Evolutionary conservation across 768 basidiomycete species (phyloP), one percentile per base, ranked within the genome.

Genomic region (Pilatotrama ljubarskyi): DNA sequence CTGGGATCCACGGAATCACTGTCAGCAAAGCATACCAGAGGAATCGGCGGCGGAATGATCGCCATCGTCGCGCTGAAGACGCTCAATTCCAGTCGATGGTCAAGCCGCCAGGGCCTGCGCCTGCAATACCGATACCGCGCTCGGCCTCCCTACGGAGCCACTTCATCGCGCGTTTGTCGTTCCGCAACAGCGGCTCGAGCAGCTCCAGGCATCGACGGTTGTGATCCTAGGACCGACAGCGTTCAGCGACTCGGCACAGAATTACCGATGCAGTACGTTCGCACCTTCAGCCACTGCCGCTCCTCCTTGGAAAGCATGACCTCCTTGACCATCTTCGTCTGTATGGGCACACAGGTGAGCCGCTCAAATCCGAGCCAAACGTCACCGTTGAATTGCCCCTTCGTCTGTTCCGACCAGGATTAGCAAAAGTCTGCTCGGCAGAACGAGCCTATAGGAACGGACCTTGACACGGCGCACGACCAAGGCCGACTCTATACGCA

Each of bases 261-360:
- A 11, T 18, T 14, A 42, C 17, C 9, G 13, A 20, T 24, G 29
- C 64, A 40, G n/a, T n/a, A 40, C n/a, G 54, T 37, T 72, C 78
- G 50, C 61, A 85, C 86, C 78, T 88, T 90, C 49, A 98, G 69
- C 96, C 96, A 98, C 55, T 82, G 75, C 63, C 84, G 88, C 77
- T 98, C 94, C 61, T 90, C 88, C 70, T 88, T 91, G 17, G 88
- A 85, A 56, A 98, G 82, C 83, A 97, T 85, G 51, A 72, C 79
- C 47, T 86, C 89, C 69, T 93, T 90, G 51, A 98, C 87, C 85
- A 98, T 90, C 65, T 84, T 81, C 1, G 91, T 90, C 73, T 95
- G 90, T 68, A 98, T 97, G 3, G 96, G 96, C 10, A 98, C 95
- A 75, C 91, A 88, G 2, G 95, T 96, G 66, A 98, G 78, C 4